These are phyloP conservation scores for Globomyces pollinis-pini DNA, from an alignment of 192 early-diverging fungal species.

Conservation along the genomic window DNA sequence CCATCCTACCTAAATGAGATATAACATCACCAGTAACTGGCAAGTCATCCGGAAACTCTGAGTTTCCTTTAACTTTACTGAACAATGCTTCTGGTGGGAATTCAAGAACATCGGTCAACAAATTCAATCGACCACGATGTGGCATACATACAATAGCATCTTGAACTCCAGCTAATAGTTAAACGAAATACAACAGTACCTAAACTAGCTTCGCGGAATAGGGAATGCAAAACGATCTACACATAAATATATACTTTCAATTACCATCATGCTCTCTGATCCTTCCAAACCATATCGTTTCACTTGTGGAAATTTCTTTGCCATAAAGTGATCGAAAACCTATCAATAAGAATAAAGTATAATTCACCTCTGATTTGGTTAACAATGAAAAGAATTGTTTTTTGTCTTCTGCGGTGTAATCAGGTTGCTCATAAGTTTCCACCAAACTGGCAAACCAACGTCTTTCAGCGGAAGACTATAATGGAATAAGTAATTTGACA, in stretches of 20 bases:
- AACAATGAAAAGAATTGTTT: constrained; percentile 70
- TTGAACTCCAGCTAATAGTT: constrained; percentile 51
- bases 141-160: constrained; percentile 93
- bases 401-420: constrained; percentile 54
- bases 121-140: constrained; percentile 90
- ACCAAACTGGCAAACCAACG: constrained; percentile 84
- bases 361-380: constrained; percentile 60
- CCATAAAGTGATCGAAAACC: constrained; percentile 97
- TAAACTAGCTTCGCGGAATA: constrained; percentile 60
- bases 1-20: constrained; percentile 83
- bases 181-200: neutral
- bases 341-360: constrained; percentile 16
- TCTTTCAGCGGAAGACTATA: constrained; percentile 56
- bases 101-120: constrained; percentile 81
- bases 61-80: constrained; percentile 89
- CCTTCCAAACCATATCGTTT: constrained; percentile 97
- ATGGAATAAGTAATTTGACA: too few relatives aligned
- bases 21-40: constrained; percentile 87
- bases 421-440: constrained; percentile 62
- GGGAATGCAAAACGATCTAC: constrained; percentile 70
- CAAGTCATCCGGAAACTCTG: constrained; percentile 73
- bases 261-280: constrained; percentile 94
- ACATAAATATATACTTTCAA: too few relatives aligned
- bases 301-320: constrained; percentile 90
- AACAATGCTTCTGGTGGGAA: constrained; percentile 76